Evolutionary conservation across 768 basidiomycete species (phyloP).

Genomic region (Tricholoma saponaceum): DNA sequence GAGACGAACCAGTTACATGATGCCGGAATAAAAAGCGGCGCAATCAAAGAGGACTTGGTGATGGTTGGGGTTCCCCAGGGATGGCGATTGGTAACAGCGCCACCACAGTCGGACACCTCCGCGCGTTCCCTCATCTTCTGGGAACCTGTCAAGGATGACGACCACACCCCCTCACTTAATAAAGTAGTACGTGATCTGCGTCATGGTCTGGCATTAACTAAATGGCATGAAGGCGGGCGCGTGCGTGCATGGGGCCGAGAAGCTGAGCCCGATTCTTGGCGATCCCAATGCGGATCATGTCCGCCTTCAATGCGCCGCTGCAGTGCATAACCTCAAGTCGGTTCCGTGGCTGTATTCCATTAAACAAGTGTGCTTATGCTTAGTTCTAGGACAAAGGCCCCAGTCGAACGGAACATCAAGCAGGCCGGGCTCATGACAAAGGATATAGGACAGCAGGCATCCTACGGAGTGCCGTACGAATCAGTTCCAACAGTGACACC

Average conservation of each 20-base stretch:
- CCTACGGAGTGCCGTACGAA: neutral
- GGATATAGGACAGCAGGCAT: neutral
- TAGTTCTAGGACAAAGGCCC: neutral
- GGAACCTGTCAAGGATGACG: neutral
- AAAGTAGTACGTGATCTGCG: neutral
- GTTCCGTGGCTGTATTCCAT: neutral
- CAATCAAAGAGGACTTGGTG: neutral
- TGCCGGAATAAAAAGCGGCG: neutral
- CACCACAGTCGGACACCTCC: neutral
- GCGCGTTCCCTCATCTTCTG: neutral
- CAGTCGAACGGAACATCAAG: neutral
- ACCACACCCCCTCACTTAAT: neutral
- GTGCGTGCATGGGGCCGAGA: neutral
- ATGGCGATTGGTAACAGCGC: neutral
- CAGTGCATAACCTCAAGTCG: neutral
- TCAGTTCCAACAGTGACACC: neutral
- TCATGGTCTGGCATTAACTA: neutral
- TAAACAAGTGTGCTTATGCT: neutral
- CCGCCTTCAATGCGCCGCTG: neutral
- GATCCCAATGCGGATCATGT: neutral
- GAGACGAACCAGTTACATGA: neutral
- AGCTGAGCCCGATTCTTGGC: neutral
- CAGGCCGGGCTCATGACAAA: neutral
- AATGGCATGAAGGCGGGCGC: neutral
- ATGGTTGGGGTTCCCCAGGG: neutral